Evolutionary conservation across 1,284 basidiomycete species (phyloP), one percentile per base, ranked within the genome.

Genomic region (Kwoniella shivajii): DNA sequence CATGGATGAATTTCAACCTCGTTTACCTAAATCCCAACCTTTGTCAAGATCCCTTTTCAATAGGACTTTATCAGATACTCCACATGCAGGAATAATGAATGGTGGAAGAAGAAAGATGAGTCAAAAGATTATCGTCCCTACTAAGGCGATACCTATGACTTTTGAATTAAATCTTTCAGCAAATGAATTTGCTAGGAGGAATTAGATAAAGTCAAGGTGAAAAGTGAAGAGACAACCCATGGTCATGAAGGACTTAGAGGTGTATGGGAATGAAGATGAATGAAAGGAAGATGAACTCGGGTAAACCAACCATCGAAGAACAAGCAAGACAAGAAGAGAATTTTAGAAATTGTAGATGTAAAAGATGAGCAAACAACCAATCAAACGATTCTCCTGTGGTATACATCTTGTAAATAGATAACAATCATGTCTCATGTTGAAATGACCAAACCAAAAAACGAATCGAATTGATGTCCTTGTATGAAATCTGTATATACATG

Each of bases 71-170:
- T 22, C 51, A 10, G 65, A 71, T 29, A 56, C 55, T 2, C 64
- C 66, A 4, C 67, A 67, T 49, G 67, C 66, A 4, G 68, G 68
- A 1, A 48, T 60, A 20, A 29, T 51, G 6, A 41, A 33, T 6
- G 45, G 36, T 11, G 43, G 47, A 1, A 65, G 64, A 56, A 66
- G 66, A 56, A 65, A 57, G 48, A 60, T 61, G 20, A 62, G 57
- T 31, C 59, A 65, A 42, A 76, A 76, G 58, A 34, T 76, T 34
- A 72, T 76, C 38, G 73, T 76, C n/a, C 71, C 74, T 27, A 68
- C 69, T 1, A 75, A 76, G 57, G 48, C 59, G 10, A 70, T 76
- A 59, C 65, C 65, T 47, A 75, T 71, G 31, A 73, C 69, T n/a
- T 76, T 76, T 55, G 72, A 73, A 57, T 62, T 76, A 18, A 67